A percentile compares a stretch with the other conserved stretches of the same genome.
phyloP scores from a whole-genome alignment of 495 filamentous ascomycete species.

The Penicillium alfredii region DNA sequence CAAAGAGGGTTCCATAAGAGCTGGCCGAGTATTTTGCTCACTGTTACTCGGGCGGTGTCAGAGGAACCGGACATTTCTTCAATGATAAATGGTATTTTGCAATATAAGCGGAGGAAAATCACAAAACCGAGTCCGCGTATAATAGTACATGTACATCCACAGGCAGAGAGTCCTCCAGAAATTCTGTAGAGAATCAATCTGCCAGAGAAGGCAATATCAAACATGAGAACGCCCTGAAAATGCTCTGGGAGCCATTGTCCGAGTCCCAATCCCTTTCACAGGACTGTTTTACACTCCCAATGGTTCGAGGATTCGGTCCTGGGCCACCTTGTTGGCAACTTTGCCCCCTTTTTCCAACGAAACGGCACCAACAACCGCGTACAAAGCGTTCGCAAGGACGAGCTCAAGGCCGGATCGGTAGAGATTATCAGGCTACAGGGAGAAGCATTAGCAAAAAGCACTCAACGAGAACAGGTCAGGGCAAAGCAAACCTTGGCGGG shows the following conservation, averaged over 20 bases:
- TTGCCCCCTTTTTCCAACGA: constrained; percentile 78
- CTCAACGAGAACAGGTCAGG: background rate
- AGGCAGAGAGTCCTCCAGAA: constrained; percentile 7
- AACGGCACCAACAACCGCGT: constrained; percentile 81
- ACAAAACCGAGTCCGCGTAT: constrained; percentile 7
- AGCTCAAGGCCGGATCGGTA: constrained; percentile 61
- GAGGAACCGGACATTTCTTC: constrained; percentile 66
- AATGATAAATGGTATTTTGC: constrained; percentile 8
- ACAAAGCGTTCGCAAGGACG: constrained; percentile 69
- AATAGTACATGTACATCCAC: constrained; percentile 31
- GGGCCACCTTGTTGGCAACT: constrained; percentile 65
- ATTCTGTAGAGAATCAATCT: constrained; percentile 5
- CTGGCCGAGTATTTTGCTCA: constrained; percentile 66
- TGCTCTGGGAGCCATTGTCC: constrained; percentile 32
- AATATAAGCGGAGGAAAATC: constrained; percentile 4
- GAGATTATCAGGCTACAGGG: constrained; percentile 61
- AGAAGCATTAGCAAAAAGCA: constrained; percentile 3
- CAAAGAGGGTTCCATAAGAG: constrained; percentile 76
- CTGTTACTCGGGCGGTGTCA: constrained; percentile 84
- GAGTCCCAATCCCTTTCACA: constrained; percentile 16
- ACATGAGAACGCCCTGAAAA: constrained; percentile 37
- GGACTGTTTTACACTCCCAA: constrained; percentile 37
- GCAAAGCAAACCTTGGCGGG: constrained; percentile 57
- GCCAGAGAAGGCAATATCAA: constrained; percentile 17
- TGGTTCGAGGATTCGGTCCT: constrained; percentile 66